A percentile compares a stretch with the other conserved stretches of the same genome.
phyloP scores from a whole-genome alignment of 257 asterid species.

The Catharanthus roseus region DNA sequence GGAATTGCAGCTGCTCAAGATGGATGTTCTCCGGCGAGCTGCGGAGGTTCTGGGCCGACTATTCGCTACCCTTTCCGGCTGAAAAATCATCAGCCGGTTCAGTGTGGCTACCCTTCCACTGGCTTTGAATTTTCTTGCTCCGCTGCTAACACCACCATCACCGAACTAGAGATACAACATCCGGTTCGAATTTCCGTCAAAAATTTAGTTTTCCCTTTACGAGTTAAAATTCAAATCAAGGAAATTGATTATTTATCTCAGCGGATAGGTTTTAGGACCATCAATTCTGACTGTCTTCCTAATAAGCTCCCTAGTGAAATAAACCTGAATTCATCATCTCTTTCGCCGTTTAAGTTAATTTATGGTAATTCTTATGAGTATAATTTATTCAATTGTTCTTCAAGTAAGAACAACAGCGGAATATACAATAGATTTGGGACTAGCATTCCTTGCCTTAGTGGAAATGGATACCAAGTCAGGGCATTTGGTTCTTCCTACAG shows the following conservation, averaged over 20 bases:
- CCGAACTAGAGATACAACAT: slow-evolving; percentile 40
- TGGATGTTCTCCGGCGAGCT: slow-evolving; percentile 52
- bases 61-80: slow-evolving; percentile 65
- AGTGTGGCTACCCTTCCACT: slow-evolving; percentile 42
- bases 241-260: slow-evolving; percentile 39
- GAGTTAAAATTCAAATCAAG: slow-evolving; percentile 28
- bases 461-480: slow-evolving; percentile 27
- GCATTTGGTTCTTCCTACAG: slow-evolving; percentile 28
- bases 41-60: slow-evolving; percentile 41
- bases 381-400: slow-evolving; percentile 58
- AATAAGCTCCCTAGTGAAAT: slow-evolving; percentile 23
- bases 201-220: slow-evolving; percentile 31
- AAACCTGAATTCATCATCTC: slow-evolving; percentile 14
- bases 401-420: not conserved
- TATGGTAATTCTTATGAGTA: slow-evolving; percentile 14
- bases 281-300: slow-evolving; percentile 41
- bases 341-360: slow-evolving; percentile 30
- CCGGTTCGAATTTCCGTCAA: slow-evolving; percentile 39
- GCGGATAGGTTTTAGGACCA: slow-evolving; percentile 26
- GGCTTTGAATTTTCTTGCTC: slow-evolving; percentile 53
- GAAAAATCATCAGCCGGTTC: slow-evolving; percentile 39
- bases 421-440: not conserved
- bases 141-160: slow-evolving; percentile 31
- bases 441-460: slow-evolving; percentile 38
- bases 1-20: slow-evolving; percentile 38